Evolutionary conservation across 306 rosid species (phyloP).

Genomic region (Prunus davidiana): DNA sequence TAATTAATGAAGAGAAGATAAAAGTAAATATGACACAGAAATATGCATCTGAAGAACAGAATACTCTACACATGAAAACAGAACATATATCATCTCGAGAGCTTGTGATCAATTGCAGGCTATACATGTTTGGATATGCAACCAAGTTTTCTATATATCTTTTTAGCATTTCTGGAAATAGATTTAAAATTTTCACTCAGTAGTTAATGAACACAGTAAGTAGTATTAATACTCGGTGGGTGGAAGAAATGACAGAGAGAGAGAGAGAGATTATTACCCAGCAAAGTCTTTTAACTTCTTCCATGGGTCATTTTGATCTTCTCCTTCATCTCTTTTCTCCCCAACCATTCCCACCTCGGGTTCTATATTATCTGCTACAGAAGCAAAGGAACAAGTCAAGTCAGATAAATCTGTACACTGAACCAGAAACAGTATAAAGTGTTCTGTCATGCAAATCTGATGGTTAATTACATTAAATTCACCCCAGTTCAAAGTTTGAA

Average conservation of each 20-base stretch:
- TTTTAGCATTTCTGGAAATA: background rate
- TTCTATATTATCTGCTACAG: slow-evolving; percentile 51
- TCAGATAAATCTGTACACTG: slow-evolving; percentile 1
- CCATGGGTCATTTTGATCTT: slow-evolving; percentile 63
- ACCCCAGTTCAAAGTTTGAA: background rate
- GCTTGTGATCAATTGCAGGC: background rate
- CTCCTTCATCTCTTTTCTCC: slow-evolving; percentile 47
- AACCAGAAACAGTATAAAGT: background rate
- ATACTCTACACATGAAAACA: background rate
- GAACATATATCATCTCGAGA: background rate
- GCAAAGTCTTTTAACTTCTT: slow-evolving; percentile 64
- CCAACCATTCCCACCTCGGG: slow-evolving; percentile 40
- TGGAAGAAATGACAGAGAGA: background rate
- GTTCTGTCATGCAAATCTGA: background rate
- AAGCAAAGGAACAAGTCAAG: slow-evolving; percentile 24
- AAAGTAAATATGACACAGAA: background rate
- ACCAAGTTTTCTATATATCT: background rate
- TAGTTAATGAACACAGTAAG: background rate
- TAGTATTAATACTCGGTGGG: background rate
- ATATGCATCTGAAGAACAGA: slow-evolving; percentile 9
- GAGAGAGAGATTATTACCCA: slow-evolving; percentile 52
- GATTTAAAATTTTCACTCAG: background rate
- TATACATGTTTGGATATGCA: background rate
- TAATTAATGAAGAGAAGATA: background rate
- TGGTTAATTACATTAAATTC: background rate